Evolutionary conservation across 2,329 filamentous ascomycete genomes (phyloP).

Genomic region (Epichloe sibirici): DNA sequence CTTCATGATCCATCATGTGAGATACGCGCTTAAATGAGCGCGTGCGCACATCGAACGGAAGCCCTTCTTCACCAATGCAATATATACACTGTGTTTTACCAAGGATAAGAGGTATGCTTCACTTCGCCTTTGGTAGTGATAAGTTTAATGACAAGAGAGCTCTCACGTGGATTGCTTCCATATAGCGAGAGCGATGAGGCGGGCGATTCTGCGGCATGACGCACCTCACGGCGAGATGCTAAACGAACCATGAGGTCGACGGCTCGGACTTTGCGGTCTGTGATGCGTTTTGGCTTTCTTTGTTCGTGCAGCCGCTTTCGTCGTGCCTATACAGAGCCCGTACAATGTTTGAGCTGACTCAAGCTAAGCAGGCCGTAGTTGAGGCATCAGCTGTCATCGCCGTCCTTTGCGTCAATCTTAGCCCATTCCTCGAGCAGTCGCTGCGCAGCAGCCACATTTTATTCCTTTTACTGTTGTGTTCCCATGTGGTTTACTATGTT

Average conservation of each 20-base stretch:
- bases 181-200: not conserved
- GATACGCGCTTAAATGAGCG: not conserved
- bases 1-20: not conserved
- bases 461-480: no score
- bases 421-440: no score
- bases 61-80: not conserved
- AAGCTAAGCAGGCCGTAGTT: no score
- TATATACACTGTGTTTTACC: not conserved
- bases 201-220: no score
- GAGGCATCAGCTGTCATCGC: no score
- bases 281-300: no score
- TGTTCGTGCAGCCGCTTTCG: no score
- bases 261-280: not conserved
- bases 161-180: not conserved
- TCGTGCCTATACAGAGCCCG: no score
- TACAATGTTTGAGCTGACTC: no score
- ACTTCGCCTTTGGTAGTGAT: not conserved
- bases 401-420: no score
- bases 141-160: not conserved
- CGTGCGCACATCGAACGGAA: not conserved
- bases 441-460: no score
- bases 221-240: constrained; percentile 5
- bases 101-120: not conserved
- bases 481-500: no score
- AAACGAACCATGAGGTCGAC: constrained; percentile 7